Evolutionary conservation across 2,329 filamentous ascomycete species (phyloP).

Genomic region (Didymella lethalis): DNA sequence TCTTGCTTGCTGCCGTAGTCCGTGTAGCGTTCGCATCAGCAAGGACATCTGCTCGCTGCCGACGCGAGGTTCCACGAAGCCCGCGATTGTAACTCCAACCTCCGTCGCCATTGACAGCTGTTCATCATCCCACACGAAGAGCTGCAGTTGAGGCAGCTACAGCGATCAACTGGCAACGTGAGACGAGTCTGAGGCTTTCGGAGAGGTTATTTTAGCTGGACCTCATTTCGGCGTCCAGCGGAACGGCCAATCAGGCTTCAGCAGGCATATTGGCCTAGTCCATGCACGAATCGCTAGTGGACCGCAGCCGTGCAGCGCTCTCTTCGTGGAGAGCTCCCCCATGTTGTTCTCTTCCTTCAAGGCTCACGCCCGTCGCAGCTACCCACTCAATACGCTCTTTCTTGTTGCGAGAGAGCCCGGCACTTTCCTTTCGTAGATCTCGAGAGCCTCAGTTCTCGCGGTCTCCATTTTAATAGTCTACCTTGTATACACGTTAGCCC

Average conservation of each 20-base stretch:
- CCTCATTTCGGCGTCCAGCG: conserved; percentile 40
- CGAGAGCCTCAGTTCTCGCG: conserved; percentile 25
- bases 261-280: conserved; percentile 25
- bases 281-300: conserved; percentile 25
- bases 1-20: conserved; percentile 15
- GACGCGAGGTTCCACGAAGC: conserved; percentile 17
- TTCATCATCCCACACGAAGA: conserved; percentile 14
- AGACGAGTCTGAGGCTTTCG: conserved; percentile 26
- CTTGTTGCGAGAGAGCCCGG: conserved; percentile 40
- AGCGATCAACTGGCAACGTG: conserved; percentile 20
- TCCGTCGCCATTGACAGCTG: conserved; percentile 11
- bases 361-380: conserved; percentile 45
- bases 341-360: conserved; percentile 40
- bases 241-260: conserved; percentile 34
- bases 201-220: conserved; percentile 41
- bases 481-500: conserved; percentile 24
- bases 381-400: conserved; percentile 50
- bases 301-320: conserved; percentile 21
- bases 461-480: conserved; percentile 28
- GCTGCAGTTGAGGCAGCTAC: conserved; percentile 17
- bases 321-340: conserved; percentile 32
- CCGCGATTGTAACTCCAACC: conserved; percentile 3
- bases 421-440: conserved; percentile 38
- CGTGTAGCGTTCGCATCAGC: conserved; percentile 23
- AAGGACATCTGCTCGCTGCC: conserved; percentile 23